Conservation (phyloP, 495 filamentous ascomycete genomes). For the Penicillium simplicissimum region DNA sequence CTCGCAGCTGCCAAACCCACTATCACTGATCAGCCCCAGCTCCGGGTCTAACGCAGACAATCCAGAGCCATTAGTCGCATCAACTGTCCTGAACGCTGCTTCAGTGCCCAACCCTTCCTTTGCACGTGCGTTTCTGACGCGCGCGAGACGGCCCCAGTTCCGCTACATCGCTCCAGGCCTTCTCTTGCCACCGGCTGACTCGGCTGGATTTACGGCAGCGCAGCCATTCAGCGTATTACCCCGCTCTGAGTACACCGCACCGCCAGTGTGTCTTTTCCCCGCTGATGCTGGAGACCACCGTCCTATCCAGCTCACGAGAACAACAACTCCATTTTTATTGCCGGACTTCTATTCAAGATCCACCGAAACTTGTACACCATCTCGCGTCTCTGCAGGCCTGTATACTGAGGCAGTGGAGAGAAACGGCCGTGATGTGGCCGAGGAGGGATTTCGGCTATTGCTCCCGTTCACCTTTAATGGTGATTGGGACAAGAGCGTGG, state of each 20-base stretch:
- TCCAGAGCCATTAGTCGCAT: slow-evolving; percentile 14
- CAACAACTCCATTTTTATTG: slow-evolving; percentile 14
- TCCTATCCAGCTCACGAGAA: slow-evolving; percentile 18
- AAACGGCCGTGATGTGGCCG: slow-evolving; percentile 11
- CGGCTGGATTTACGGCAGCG: slow-evolving; percentile 9
- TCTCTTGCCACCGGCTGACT: slow-evolving; percentile 18
- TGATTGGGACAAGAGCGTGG: slow-evolving; percentile 10
- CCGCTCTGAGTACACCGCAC: slow-evolving; percentile 13
- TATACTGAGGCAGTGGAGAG: slow-evolving; percentile 20
- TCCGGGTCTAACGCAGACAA: slow-evolving; percentile 7
- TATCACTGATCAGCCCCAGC: background rate
- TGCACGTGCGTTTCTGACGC: slow-evolving; percentile 14
- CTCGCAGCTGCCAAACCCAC: slow-evolving; percentile 13
- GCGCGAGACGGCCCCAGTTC: slow-evolving; percentile 15
- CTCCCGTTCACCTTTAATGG: slow-evolving; percentile 22
- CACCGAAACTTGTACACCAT: slow-evolving; percentile 12
- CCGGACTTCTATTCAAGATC: slow-evolving; percentile 12
- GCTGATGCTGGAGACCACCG: slow-evolving; percentile 17
- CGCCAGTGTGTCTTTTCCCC: slow-evolving; percentile 20
- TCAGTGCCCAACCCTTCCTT: slow-evolving; percentile 17
- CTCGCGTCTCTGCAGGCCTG: slow-evolving; percentile 19
- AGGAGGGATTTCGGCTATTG: slow-evolving; percentile 25
- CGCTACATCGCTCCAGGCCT: slow-evolving; percentile 19
- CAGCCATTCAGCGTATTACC: slow-evolving; percentile 15
- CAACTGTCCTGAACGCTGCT: slow-evolving; percentile 16